These are phyloP conservation scores for Cornus florida DNA, from an alignment of 148 eudicot genomes.

Conservation along the genomic window DNA sequence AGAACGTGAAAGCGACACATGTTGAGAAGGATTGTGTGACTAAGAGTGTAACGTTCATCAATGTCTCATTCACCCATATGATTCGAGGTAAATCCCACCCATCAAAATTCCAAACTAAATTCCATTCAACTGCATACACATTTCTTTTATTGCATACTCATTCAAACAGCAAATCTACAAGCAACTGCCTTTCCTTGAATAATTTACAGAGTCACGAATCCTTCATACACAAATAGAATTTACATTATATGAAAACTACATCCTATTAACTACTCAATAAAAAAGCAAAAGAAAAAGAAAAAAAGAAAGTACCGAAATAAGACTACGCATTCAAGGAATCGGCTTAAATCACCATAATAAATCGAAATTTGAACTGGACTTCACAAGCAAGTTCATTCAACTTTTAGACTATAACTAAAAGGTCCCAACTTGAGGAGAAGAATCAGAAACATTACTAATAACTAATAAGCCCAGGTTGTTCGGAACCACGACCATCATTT, in stretches of 20 bases:
- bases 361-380: neutral
- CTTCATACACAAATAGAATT: neutral
- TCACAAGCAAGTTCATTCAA: neutral
- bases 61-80: too few species aligned
- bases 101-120: neutral
- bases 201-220: slow-evolving; percentile 6
- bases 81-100: neutral
- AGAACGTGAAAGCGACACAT: too few species aligned
- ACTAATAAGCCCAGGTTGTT: neutral
- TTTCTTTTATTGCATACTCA: neutral
- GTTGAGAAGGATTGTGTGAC: too few species aligned
- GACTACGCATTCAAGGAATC: neutral
- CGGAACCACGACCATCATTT: slow-evolving; percentile 34
- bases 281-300: neutral
- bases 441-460: neutral
- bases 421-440: neutral
- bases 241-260: neutral
- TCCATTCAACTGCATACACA: neutral
- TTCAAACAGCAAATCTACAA: neutral
- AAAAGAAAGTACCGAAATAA: neutral
- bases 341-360: neutral
- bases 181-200: neutral
- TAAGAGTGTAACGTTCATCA: too few species aligned
- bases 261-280: neutral
- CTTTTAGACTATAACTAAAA: neutral